Evolutionary conservation across 768 basidiomycete species (phyloP), one percentile per base, ranked within the genome.

Genomic region (Russula brevipes): DNA sequence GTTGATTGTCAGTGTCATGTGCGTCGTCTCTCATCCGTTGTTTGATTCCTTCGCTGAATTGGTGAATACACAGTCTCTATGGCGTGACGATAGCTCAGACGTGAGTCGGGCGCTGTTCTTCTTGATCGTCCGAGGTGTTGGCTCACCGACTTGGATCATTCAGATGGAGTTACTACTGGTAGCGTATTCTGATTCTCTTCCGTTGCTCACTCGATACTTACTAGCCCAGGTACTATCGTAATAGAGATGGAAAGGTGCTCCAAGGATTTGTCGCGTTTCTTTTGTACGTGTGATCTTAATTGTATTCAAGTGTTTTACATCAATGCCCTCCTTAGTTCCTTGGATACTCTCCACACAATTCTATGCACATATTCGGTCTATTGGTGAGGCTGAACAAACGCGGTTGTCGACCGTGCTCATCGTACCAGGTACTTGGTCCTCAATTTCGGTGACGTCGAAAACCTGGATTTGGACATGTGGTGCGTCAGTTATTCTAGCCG

Each of bases 321-420:
- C 1, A 17, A 33, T 41, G 24, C 10, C 17, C 11, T 24, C 19
- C 17, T 35, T 36, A 80, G 79, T 69, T 1, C 76, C 14, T 64
- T 81, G 61, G 81, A 83, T 69, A 78, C 78, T 0, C 41, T 73
- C 2, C 82, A 83, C 65, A 68, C 82, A 14, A 68, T 74, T n/a
- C 68, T 82, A 3, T 80, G 78, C 66, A 75, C 76, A 2, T 72
- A 77, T 33, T 69, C 80, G 2, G 75, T 82, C 45, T 82, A 82
- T 59, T 78, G 77, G 81, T 81, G 66, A 24, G 74, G 69, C 57
- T 4, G 19, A 44, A 24, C 12, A 4, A n/a, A 9, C n/a, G 33
- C 10, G 10, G 12, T 19, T 17, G 35, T 19, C n/a, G 35, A 39
- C 31, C 46, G 4, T 45, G 30, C 33, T 35, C 33, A 59, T n/a